A percentile compares a stretch with the other conserved stretches of the same genome.
Conservation (phyloP, 139 green algal species). For the Chlamydomonas sphaeroides region DNA sequence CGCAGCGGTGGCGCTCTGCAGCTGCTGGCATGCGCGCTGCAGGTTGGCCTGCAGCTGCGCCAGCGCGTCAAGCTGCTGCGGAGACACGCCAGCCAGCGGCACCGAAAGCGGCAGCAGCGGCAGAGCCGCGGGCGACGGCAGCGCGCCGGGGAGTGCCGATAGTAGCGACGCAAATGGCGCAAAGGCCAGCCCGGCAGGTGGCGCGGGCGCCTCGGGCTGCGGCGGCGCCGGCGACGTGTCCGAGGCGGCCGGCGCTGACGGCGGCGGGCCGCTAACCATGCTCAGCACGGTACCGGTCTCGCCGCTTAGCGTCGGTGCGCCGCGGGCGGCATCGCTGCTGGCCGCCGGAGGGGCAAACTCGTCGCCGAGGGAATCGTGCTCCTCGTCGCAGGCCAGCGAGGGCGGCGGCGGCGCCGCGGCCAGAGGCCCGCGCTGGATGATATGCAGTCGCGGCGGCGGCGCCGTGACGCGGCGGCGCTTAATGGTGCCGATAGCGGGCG, state of each 20-base stretch:
- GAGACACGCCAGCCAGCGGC: background rate
- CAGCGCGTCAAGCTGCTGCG: background rate
- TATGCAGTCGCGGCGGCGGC: background rate
- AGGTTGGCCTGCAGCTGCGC: background rate
- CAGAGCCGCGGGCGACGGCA: background rate
- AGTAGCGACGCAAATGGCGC: too few relatives aligned
- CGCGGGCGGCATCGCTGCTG: too few relatives aligned
- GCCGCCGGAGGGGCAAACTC: too few relatives aligned
- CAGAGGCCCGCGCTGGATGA: background rate
- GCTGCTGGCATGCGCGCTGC: background rate
- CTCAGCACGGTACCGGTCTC: too few relatives aligned
- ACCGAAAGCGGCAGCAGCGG: background rate
- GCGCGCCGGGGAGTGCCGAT: background rate
- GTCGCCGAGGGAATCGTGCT: too few relatives aligned
- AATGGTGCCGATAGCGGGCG: background rate
- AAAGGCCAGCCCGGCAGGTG: too few relatives aligned
- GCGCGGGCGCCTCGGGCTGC: too few relatives aligned
- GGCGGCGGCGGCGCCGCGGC: too few relatives aligned
- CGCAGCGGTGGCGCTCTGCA: background rate
- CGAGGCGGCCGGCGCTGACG: too few relatives aligned
- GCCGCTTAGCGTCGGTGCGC: too few relatives aligned
- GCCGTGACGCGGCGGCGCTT: constrained; percentile 9
- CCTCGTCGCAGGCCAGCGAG: background rate
- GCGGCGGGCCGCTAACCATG: too few relatives aligned
- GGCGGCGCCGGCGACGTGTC: too few relatives aligned